These are phyloP conservation scores for Phytophthora cryptogea DNA, from an alignment of 352 stramenopile genomes.

Conservation along the genomic window DNA sequence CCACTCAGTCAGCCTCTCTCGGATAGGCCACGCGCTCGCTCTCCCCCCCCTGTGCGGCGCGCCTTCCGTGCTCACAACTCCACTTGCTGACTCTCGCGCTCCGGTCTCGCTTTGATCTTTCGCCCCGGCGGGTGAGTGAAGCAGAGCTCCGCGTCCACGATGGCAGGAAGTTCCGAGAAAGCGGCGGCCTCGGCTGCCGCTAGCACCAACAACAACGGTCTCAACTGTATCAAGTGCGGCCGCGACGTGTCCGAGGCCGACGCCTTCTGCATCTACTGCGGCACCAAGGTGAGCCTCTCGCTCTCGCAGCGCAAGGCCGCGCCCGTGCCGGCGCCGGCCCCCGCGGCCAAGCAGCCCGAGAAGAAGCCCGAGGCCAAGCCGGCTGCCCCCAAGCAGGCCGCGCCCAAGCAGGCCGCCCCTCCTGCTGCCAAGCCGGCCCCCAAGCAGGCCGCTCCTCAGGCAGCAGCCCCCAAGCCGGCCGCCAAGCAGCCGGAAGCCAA, in stretches of 20 bases:
- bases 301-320: slow-evolving; percentile 56
- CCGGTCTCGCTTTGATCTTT: slow-evolving; percentile 29
- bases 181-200: slow-evolving; percentile 36
- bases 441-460: slow-evolving; percentile 13
- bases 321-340: slow-evolving; percentile 11
- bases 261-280: slow-evolving; percentile 89
- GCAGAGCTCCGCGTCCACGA: slow-evolving; percentile 28
- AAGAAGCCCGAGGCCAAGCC: slow-evolving; percentile 14
- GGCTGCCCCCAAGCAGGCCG: slow-evolving; percentile 17
- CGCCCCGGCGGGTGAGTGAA: slow-evolving; percentile 3
- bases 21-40: slow-evolving; percentile 9
- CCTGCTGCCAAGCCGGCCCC: slow-evolving; percentile 2
- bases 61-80: slow-evolving; percentile 42
- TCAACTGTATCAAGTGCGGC: slow-evolving; percentile 78
- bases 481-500: slow-evolving; percentile 27
- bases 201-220: slow-evolving; percentile 47
- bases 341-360: slow-evolving; percentile 25
- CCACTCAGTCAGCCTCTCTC: slow-evolving; percentile 21
- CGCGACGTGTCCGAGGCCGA: slow-evolving; percentile 73
- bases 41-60: slow-evolving; percentile 4
- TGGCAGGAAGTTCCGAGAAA: slow-evolving; percentile 77
- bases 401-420: slow-evolving; percentile 11
- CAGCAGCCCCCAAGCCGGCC: slow-evolving; percentile 11
- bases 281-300: slow-evolving; percentile 80
- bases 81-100: slow-evolving; percentile 50